A percentile compares a stretch with the other conserved stretches of the same genome.
These are phyloP conservation scores for Parmelia sp. DNA, from an alignment of 495 filamentous ascomycete species.

Conservation along the genomic window DNA sequence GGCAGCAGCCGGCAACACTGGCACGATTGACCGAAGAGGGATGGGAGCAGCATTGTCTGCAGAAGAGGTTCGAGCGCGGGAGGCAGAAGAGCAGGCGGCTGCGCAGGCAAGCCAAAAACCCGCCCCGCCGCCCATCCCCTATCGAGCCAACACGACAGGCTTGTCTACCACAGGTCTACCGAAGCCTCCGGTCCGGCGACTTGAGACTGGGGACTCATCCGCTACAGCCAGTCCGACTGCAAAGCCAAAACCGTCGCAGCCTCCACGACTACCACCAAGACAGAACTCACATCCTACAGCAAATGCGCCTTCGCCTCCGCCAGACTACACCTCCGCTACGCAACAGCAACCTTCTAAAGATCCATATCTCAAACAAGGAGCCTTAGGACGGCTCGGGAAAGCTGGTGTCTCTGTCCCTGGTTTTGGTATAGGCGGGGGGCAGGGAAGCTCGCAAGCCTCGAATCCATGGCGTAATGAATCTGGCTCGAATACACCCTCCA, in stretches of 20 bases:
- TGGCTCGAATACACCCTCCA: conserved; percentile 21
- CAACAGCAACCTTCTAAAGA: conserved; percentile 32
- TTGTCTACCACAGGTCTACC: conserved; percentile 62
- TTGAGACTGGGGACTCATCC: conserved; percentile 41
- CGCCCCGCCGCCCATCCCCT: conserved; percentile 56
- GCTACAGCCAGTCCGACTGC: conserved; percentile 27
- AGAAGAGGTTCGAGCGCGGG: conserved; percentile 39
- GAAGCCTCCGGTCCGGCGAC: conserved; percentile 58
- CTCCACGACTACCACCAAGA: conserved; percentile 72
- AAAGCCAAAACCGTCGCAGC: conserved; percentile 50
- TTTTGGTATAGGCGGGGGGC: conserved; percentile 56
- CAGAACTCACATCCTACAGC: conserved; percentile 44
- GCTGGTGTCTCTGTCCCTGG: conserved; percentile 80
- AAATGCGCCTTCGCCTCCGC: conserved; percentile 44
- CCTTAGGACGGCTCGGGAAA: conserved; percentile 59
- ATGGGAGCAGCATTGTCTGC: conserved; percentile 43
- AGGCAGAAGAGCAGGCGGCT: conserved; percentile 34
- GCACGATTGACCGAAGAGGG: conserved; percentile 43
- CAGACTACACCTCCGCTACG: conserved; percentile 40
- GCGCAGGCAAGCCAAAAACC: conserved; percentile 40
- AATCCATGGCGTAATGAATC: conserved; percentile 19
- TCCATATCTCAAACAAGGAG: conserved; percentile 57
- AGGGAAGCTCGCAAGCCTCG: conserved; percentile 6
- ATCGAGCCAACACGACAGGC: conserved; percentile 63
- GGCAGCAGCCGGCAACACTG: conserved; percentile 41